Conservation (phyloP, 2,329 filamentous ascomycete species). For the Fusarium ambrosium region DNA sequence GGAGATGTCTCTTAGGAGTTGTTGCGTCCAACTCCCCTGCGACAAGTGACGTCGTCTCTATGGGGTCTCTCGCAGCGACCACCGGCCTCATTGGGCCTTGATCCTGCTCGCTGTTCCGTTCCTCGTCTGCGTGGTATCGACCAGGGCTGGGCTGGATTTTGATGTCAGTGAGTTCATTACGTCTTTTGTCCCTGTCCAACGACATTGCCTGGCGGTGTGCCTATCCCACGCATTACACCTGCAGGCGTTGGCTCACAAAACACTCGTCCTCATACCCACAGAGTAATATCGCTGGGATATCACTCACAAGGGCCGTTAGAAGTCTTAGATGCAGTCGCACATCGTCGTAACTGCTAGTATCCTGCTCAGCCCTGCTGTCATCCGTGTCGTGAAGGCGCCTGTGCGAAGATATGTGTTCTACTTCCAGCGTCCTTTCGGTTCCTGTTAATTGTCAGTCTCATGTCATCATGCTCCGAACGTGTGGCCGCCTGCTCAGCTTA, state of each 20-base stretch:
- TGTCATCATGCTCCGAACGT: neutral
- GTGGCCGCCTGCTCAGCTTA: neutral
- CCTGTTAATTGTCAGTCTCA: conserved; percentile 8
- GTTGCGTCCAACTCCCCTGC: conserved; percentile 7
- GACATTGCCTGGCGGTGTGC: neutral
- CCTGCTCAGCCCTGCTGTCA: neutral
- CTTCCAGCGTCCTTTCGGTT: neutral
- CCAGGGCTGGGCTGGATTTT: conserved; percentile 4
- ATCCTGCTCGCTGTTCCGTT: neutral
- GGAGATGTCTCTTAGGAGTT: conserved; percentile 17
- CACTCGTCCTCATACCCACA: neutral
- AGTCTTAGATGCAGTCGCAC: neutral
- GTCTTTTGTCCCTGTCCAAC: neutral
- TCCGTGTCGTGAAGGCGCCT: neutral
- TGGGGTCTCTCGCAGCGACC: neutral
- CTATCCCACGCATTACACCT: neutral
- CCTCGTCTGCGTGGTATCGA: conserved; percentile 2
- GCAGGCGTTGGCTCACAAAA: neutral
- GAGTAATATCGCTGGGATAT: neutral
- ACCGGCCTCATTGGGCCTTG: neutral
- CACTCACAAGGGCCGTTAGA: conserved; percentile 21
- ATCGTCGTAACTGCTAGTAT: neutral
- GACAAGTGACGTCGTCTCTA: neutral
- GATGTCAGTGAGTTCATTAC: neutral
- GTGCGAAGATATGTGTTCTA: conserved; percentile 1